phyloP scores from a whole-genome alignment of 2,329 filamentous ascomycete species.

The Dothidotthia symphoricarpi region DNA sequence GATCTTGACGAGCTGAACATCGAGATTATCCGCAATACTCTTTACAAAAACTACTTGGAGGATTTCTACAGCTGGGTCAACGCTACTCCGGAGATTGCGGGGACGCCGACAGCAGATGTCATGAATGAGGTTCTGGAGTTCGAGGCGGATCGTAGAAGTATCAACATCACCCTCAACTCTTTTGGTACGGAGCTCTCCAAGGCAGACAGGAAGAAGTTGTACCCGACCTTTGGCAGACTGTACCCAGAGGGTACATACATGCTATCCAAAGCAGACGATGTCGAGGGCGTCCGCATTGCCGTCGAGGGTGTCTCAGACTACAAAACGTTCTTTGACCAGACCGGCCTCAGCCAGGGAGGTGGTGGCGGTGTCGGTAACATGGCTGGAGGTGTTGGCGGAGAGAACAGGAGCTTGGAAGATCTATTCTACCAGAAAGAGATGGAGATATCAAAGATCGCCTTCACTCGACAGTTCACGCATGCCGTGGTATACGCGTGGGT shows the following conservation, averaged over 20 bases:
- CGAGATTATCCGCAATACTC: conserved; percentile 95
- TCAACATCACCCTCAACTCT: conserved; percentile 99
- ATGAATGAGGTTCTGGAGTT: conserved; percentile 97
- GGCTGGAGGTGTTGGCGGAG: conserved; percentile 73
- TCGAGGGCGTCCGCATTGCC: conserved; percentile 88
- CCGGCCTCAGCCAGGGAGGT: conserved; percentile 68
- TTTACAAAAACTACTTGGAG: conserved; percentile 99
- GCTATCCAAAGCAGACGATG: conserved; percentile 90
- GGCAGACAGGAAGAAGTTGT: conserved; percentile 90
- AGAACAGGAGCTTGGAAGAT: conserved; percentile 90
- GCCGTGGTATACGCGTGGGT: conserved; percentile 97
- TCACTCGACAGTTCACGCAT: conserved; percentile 93
- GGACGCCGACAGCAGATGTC: conserved; percentile 86
- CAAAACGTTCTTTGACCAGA: conserved; percentile 92
- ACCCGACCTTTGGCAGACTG: conserved; percentile 85
- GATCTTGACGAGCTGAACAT: conserved; percentile 99
- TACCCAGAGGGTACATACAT: conserved; percentile 94
- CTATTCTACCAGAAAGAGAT: conserved; percentile 99
- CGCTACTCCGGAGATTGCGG: conserved; percentile 77
- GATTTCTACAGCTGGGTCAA: conserved; percentile 97
- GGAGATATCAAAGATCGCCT: conserved; percentile 93
- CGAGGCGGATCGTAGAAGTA: conserved; percentile 91
- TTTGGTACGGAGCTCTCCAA: conserved; percentile 96
- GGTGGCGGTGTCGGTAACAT: conserved; percentile 77
- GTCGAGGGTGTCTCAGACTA: conserved; percentile 93